Percentiles rank a stretch among this genome's conserved stretches.
phyloP scores from a whole-genome alignment of 768 basidiomycete species.

The Trametes coccinea region DNA sequence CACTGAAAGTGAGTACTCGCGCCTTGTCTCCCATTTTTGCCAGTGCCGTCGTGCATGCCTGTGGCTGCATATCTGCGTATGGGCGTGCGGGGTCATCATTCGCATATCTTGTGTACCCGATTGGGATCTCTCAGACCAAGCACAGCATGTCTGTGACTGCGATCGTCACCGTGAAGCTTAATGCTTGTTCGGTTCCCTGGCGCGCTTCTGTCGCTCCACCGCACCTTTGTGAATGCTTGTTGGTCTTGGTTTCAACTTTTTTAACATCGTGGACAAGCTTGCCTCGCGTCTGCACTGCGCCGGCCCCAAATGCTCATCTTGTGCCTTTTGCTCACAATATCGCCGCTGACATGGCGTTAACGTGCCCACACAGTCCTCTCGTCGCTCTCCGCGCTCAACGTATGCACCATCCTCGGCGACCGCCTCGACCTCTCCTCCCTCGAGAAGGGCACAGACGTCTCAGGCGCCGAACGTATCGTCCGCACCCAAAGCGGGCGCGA shows the following conservation, averaged over 20 bases:
- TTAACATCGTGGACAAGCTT: no score
- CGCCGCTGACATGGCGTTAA: background rate
- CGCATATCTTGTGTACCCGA: no score
- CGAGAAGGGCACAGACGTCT: slow-evolving; percentile 3
- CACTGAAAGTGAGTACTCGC: slow-evolving; percentile 43
- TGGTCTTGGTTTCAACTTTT: no score
- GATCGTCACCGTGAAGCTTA: background rate
- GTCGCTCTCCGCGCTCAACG: slow-evolving; percentile 29
- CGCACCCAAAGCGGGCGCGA: slow-evolving; percentile 50
- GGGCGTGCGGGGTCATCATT: no score
- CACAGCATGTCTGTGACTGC: background rate
- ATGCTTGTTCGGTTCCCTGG: slow-evolving; percentile 3
- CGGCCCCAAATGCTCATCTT: no score
- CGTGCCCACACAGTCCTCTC: slow-evolving; percentile 21
- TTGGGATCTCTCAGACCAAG: background rate
- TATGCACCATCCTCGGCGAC: slow-evolving; percentile 55
- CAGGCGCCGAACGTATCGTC: slow-evolving; percentile 34
- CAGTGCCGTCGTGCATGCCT: background rate
- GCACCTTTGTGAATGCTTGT: no score
- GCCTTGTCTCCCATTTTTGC: background rate
- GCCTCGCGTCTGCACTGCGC: no score
- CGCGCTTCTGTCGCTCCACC: no score
- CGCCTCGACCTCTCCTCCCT: slow-evolving; percentile 47
- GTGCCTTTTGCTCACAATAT: no score
- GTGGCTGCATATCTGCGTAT: no score